Evolutionary conservation across 257 asterid species (phyloP).

Genomic region (Solanum megistacrolobum): DNA sequence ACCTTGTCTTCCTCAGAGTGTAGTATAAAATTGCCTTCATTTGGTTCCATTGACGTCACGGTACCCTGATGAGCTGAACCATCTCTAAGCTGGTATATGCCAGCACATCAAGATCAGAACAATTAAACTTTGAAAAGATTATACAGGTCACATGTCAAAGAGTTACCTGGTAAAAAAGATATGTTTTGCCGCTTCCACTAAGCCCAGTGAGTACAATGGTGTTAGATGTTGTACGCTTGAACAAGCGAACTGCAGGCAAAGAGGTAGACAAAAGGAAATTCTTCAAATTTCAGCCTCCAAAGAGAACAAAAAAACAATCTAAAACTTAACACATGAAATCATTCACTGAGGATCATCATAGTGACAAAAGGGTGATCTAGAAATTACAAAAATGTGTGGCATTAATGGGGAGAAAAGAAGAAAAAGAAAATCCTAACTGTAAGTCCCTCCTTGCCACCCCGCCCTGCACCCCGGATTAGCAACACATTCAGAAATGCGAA

Average conservation of each 20-base stretch:
- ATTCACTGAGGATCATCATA: not conserved
- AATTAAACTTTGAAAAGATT: not conserved
- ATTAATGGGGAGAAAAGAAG: not conserved
- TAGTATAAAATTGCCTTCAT: constrained; percentile 54
- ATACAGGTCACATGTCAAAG: not conserved
- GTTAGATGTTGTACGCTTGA: constrained; percentile 1
- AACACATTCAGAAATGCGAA: not conserved
- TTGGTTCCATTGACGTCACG: constrained; percentile 90
- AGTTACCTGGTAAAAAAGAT: constrained; percentile 15
- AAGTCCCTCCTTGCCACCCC: not conserved
- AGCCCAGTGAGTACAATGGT: constrained; percentile 19
- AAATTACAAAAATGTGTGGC: not conserved
- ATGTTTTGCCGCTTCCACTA: constrained; percentile 14
- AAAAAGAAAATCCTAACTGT: not conserved
- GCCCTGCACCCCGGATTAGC: not conserved
- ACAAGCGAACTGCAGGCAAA: not conserved
- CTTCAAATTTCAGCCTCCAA: not conserved
- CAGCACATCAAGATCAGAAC: not conserved
- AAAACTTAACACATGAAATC: not conserved
- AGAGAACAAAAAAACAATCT: not conserved
- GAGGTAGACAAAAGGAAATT: not conserved
- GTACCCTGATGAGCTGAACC: constrained; percentile 83
- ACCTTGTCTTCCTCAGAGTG: constrained; percentile 67
- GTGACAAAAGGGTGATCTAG: not conserved
- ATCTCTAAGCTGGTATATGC: constrained; percentile 58